Evolutionary conservation across 1,284 basidiomycete species (phyloP).

Genomic region (Filobasidium uniguttulatum): DNA sequence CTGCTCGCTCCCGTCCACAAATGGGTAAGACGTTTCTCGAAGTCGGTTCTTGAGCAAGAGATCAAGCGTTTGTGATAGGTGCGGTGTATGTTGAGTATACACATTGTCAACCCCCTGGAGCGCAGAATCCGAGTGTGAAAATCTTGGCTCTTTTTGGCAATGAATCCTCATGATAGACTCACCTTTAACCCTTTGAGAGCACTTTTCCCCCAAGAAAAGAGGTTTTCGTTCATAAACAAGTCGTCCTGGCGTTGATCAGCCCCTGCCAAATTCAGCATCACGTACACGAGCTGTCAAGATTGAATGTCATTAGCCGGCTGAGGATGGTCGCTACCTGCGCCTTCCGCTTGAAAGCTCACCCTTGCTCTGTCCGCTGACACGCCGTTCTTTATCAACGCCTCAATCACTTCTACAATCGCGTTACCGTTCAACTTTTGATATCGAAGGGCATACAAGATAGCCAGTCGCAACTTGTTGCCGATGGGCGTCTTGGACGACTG

Average conservation of each 20-base stretch:
- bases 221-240: constrained; percentile 87
- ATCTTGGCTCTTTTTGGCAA: background rate
- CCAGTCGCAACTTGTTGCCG: constrained; percentile 76
- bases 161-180: constrained; percentile 6
- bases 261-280: constrained; percentile 83
- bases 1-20: constrained; percentile 52
- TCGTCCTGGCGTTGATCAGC: constrained; percentile 95
- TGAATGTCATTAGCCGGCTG: background rate
- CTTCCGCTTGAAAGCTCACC: constrained; percentile 38
- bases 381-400: constrained; percentile 65
- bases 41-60: constrained; percentile 73
- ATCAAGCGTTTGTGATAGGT: constrained; percentile 83
- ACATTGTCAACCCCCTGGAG: constrained; percentile 91
- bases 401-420: constrained; percentile 72
- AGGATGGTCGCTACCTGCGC: background rate
- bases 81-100: constrained; percentile 94
- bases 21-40: constrained; percentile 80
- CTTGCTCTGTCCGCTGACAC: constrained; percentile 70
- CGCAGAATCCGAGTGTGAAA: constrained; percentile 11
- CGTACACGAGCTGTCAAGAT: constrained; percentile 67
- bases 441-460: constrained; percentile 86
- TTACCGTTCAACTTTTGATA: constrained; percentile 84
- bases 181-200: constrained; percentile 92
- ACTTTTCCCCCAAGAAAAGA: constrained; percentile 85
- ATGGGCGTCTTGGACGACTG: constrained; percentile 52